These are phyloP conservation scores for Hyparrhenia diplandra DNA, from an alignment of 176 grass and related monocot species.

Conservation along the genomic window DNA sequence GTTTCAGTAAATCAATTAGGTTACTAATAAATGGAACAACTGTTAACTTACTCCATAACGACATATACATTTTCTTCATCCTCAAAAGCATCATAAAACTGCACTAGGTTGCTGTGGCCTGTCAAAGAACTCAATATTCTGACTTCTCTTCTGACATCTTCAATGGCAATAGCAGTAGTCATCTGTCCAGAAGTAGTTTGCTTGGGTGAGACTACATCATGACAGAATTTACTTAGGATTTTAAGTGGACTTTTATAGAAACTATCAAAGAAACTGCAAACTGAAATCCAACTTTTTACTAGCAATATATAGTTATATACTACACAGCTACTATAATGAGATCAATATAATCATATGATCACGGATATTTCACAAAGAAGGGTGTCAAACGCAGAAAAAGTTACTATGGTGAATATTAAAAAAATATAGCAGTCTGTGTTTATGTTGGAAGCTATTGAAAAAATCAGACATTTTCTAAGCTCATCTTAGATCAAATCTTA, in stretches of 20 bases:
- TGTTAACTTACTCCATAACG: slow-evolving; percentile 85
- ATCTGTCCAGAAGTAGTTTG: slow-evolving; percentile 55
- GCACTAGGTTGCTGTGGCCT: slow-evolving; percentile 73
- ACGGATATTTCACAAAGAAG: not conserved
- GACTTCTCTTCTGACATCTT: slow-evolving; percentile 94
- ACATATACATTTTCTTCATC: slow-evolving; percentile 97
- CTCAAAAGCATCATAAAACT: slow-evolving; percentile 83
- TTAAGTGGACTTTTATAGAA: not conserved
- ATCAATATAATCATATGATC: slow-evolving; percentile 2
- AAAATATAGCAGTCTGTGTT: not conserved
- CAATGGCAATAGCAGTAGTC: slow-evolving; percentile 89
- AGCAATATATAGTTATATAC: slow-evolving; percentile 8
- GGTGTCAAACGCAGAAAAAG: not conserved
- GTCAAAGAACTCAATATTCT: slow-evolving; percentile 77
- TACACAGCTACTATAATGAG: not conserved
- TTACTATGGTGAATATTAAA: not conserved
- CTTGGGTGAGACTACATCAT: slow-evolving; percentile 1
- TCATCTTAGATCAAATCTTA: not conserved
- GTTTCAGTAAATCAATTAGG: slow-evolving; percentile 11
- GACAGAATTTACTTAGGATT: not conserved
- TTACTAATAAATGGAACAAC: slow-evolving; percentile 18
- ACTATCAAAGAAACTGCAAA: not conserved
- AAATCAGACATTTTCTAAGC: not conserved
- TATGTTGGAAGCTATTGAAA: not conserved
- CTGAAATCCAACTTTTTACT: slow-evolving; percentile 1